Evolutionary conservation across 768 basidiomycete genomes (phyloP).

Genomic region (Suillus paluster): DNA sequence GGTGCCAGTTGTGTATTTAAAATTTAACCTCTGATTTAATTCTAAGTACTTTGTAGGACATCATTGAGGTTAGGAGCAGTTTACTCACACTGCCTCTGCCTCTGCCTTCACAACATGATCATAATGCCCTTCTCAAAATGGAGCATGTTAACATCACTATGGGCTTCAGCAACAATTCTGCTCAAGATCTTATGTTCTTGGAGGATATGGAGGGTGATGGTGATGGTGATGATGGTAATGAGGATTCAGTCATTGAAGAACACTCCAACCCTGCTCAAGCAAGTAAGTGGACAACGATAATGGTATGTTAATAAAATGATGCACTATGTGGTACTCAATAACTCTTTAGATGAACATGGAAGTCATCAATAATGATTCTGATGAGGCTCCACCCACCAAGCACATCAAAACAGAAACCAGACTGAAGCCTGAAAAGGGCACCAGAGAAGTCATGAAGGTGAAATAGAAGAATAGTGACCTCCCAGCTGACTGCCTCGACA

Average conservation of each 20-base stretch:
- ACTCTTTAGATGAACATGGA: too few species aligned
- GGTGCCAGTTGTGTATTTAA: background rate
- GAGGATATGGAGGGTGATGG: too few species aligned
- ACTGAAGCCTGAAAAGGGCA: background rate
- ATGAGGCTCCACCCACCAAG: too few species aligned
- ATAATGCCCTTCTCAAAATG: too few species aligned
- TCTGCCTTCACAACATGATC: background rate
- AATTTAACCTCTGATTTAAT: background rate
- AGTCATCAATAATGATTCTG: too few species aligned
- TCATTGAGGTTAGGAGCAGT: background rate
- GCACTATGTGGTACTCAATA: too few species aligned
- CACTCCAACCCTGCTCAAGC: too few species aligned
- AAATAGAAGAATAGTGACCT: slow-evolving; percentile 1
- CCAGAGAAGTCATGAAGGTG: background rate
- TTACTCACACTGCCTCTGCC: background rate
- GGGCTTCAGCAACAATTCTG: background rate
- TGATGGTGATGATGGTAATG: too few species aligned
- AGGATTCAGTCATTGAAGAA: too few species aligned
- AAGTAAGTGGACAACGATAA: too few species aligned
- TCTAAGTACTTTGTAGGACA: background rate
- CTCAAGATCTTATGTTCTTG: too few species aligned
- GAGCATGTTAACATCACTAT: background rate
- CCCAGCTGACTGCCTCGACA: background rate
- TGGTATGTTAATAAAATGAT: too few species aligned
- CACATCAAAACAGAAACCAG: background rate